Evolutionary conservation across 257 asterid species (phyloP).

Genomic region (Nicotiana attenuata): DNA sequence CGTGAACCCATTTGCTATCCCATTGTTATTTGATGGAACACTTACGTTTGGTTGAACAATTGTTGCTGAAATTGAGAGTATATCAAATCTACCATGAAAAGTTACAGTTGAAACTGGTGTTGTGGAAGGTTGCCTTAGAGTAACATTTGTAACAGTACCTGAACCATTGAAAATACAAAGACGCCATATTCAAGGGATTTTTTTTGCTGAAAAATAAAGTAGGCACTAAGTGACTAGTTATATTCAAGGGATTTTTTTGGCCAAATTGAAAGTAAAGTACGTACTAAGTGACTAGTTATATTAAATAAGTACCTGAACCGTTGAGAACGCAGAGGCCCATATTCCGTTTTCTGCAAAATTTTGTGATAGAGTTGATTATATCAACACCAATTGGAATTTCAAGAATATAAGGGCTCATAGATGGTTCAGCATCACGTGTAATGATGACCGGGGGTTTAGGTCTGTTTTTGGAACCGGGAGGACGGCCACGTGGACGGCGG

Average conservation of each 20-base stretch:
- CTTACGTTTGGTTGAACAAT: conserved; percentile 12
- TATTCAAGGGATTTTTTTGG: too few relatives aligned
- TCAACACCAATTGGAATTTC: conserved; percentile 59
- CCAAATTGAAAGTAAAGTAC: too few relatives aligned
- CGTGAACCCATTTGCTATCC: conserved; percentile 39
- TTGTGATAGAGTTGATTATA: conserved; percentile 32
- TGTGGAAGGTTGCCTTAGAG: conserved; percentile 59
- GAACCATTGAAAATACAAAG: conserved; percentile 51
- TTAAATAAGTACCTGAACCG: conserved; percentile 38
- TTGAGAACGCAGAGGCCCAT: conserved; percentile 51
- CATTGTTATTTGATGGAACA: conserved; percentile 5
- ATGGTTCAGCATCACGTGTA: conserved; percentile 45
- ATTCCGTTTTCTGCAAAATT: conserved; percentile 43
- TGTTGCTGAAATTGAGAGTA: conserved; percentile 69
- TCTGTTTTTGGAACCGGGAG: conserved; percentile 71
- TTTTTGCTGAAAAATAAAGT: too few relatives aligned
- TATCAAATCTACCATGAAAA: conserved; percentile 74
- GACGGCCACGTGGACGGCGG: conserved; percentile 85
- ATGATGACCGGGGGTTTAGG: conserved; percentile 57
- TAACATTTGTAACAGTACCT: conserved; percentile 38
- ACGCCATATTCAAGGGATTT: conserved; percentile 19
- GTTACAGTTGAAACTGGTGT: conserved; percentile 61
- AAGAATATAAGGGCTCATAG: conserved; percentile 68
- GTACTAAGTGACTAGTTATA: too few relatives aligned
- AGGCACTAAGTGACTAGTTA: too few relatives aligned